phyloP scores from a whole-genome alignment of 2,329 filamentous ascomycete species.

The Ceratocystis variospora region DNA sequence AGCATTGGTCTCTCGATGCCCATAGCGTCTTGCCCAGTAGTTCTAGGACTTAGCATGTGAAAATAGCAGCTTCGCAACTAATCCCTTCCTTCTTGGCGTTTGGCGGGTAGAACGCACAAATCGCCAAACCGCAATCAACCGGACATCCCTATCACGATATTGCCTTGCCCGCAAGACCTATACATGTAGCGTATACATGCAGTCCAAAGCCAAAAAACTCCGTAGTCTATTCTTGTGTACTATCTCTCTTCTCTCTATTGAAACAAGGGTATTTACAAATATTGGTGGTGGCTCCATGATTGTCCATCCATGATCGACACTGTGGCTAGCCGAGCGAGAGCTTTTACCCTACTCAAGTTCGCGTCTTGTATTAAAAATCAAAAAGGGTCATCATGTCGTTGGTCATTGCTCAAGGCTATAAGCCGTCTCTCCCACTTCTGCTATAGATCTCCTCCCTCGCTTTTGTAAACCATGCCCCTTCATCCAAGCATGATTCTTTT shows the following conservation, averaged over 20 bases:
- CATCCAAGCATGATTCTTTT: neutral
- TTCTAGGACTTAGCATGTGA: too few relatives aligned
- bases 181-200: neutral
- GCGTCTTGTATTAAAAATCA: neutral
- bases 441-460: neutral
- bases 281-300: neutral
- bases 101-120: too few relatives aligned
- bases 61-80: too few relatives aligned
- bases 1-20: too few relatives aligned
- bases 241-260: neutral
- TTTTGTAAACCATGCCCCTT: neutral
- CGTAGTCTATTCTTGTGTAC: slow-evolving; percentile 1
- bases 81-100: too few relatives aligned
- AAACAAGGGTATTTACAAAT: neutral
- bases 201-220: neutral
- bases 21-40: too few relatives aligned
- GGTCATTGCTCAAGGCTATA: neutral
- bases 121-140: too few relatives aligned
- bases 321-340: neutral
- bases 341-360: neutral
- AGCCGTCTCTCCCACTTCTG: neutral
- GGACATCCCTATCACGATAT: too few relatives aligned
- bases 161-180: too few relatives aligned
- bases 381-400: neutral
- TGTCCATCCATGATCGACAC: neutral